Base-by-base conservation (phyloP, 257 asterid genomes). In the Fraxinus cuspidata region DNA sequence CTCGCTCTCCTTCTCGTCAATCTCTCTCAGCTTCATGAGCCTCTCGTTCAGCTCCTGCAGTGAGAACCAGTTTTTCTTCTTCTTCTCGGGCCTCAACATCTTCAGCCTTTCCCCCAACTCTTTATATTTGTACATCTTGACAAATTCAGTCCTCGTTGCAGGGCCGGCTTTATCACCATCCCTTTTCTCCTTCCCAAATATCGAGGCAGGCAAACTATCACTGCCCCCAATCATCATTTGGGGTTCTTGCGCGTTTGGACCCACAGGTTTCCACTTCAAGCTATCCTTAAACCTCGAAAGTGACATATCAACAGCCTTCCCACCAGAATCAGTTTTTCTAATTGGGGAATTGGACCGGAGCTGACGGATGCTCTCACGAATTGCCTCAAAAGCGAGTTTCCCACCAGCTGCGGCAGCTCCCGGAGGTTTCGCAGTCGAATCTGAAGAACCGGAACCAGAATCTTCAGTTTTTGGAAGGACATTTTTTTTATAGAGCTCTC, bases 41-140 rank as follows among this genome's bases (percentile, higher is more conserved):
- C 97, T 89, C 65, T 85, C 88, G 32, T 83, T 90, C 86, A 94
- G 80, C 84, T 94, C 98, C 72, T 81, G 83, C 74, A 92, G 78
- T 1, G 97, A 89, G 81, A 92, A 90, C 94, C 91, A 85, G 53
- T 83, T 84, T 79, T 91, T 89, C 76, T 88, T 82, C 73, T 78
- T 84, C 64, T 85, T 88, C 84, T 82, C 86, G 2, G 97, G 96
- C 84, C 98, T 88, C 87, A 92, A 70, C 69, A 5, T 40, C 82
- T 73, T 84, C 86, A 94, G 83, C 84, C 79, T 83, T 83, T 81
- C 70, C 74, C 98, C 98, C 85, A 94, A 74, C 10, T 89, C 94
- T 35, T 18, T 12, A 73, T 21, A 64, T 19, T 15, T 71, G 70
- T 90, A 83, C 19, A 0, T 5, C 77, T 21, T 84, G 44, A 79